phyloP scores from a whole-genome alignment of 805 yeast genomes.

The Kazachstania taianensis region DNA sequence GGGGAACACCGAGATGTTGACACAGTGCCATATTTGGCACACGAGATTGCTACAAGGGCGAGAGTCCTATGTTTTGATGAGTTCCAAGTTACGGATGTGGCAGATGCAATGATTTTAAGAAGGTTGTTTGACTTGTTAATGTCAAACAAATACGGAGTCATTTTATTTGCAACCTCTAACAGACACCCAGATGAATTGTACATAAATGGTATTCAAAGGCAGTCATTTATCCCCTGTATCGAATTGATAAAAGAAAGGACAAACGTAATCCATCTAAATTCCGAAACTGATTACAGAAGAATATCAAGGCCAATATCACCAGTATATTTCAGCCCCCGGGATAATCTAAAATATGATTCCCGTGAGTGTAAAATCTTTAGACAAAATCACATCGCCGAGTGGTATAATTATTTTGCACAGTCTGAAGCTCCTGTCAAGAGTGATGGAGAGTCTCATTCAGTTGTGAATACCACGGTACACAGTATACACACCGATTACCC shows the following conservation, averaged over 20 bases:
- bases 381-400: constrained; percentile 50
- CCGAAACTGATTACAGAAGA: constrained; percentile 91
- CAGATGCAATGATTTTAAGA: constrained; percentile 93
- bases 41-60: constrained; percentile 65
- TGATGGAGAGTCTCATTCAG: constrained; percentile 21
- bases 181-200: constrained; percentile 91
- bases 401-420: constrained; percentile 76
- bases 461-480: constrained; percentile 10
- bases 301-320: constrained; percentile 74
- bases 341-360: constrained; percentile 46
- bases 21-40: constrained; percentile 74
- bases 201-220: constrained; percentile 88
- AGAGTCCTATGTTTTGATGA: constrained; percentile 91
- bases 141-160: constrained; percentile 68
- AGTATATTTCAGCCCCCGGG: constrained; percentile 66
- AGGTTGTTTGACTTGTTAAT: constrained; percentile 59
- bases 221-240: constrained; percentile 86
- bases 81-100: constrained; percentile 96
- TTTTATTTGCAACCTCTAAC: constrained; percentile 87
- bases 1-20: constrained; percentile 46
- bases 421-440: constrained; percentile 23
- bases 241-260: constrained; percentile 63
- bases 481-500: constrained; percentile 18
- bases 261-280: constrained; percentile 68
- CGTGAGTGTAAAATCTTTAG: constrained; percentile 43